Evolutionary conservation across 2,329 filamentous ascomycete genomes (phyloP), one percentile per base, ranked within the genome.

Genomic region (Cyphellophora attinorum): DNA sequence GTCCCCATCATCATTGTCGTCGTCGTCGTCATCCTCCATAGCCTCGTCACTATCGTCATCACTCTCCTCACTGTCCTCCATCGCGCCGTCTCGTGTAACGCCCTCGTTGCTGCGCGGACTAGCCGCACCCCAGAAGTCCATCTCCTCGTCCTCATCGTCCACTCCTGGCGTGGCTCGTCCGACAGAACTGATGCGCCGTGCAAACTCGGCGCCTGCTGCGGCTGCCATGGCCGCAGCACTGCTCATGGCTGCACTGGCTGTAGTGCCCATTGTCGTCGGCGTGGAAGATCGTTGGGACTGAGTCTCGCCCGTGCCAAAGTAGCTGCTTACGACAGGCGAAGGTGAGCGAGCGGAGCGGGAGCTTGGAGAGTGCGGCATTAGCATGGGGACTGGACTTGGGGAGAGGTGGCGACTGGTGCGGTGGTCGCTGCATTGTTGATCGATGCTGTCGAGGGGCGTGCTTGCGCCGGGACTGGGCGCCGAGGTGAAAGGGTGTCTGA

Each of bases 121-220:
- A 10, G 64, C 59, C 11, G 46, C 44, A 29, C 67, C 67, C 71
- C 74, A 79, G 32, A 79, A 67, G 18, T 69, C 67, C 18, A 79
- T 49, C 38, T 79, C 68, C 36, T 75, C 74, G 6, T 67, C 65
- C 12, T 71, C 67, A 1, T 68, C 69, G 14, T 40, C 16, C 10
- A 40, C 29, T 11, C 27, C 32, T 18, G 38, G 31, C 31, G 29
- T 13, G 8, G 35, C 31, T 5, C 35, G 33, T 19, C 18, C 16
- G 6, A 29, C 35, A 28, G 11, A 8, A n/a, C 21, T 25, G 21
- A 25, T 25, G 8, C 21, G 21, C 8, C 21, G 21, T n/a, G 21
- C 21, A 25, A 25, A 25, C n/a, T 25, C 21, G n/a, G 21, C 21
- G 8, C 21, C 21, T n/a, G 21, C 21, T 25, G 21, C 21, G n/a